These are phyloP conservation scores for Postia placenta DNA, from an alignment of 768 basidiomycete species.

Conservation along the genomic window DNA sequence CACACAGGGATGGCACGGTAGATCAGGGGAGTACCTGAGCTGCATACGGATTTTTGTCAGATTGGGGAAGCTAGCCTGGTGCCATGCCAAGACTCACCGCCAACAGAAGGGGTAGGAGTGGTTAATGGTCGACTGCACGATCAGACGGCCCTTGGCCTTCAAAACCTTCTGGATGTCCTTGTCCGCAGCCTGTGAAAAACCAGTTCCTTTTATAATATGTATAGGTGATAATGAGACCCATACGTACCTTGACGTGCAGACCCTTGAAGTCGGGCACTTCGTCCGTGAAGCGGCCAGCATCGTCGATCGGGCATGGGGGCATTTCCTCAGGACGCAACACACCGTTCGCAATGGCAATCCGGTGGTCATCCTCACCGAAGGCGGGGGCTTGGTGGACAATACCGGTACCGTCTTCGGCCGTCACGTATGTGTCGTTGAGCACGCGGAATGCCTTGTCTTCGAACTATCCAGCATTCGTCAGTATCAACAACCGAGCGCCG, in stretches of 20 bases:
- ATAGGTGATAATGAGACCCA: background rate
- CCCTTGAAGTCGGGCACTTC: constrained; percentile 90
- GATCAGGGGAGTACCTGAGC: constrained; percentile 91
- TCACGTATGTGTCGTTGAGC: constrained; percentile 88
- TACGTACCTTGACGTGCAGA: constrained; percentile 76
- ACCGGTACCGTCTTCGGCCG: constrained; percentile 89
- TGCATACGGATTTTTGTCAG: constrained; percentile 22
- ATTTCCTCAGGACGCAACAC: constrained; percentile 83
- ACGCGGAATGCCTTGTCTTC: constrained; percentile 90
- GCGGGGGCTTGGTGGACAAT: constrained; percentile 99
- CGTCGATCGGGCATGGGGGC: constrained; percentile 95
- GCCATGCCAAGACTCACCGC: constrained; percentile 46
- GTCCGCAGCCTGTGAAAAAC: constrained; percentile 81
- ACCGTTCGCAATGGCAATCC: constrained; percentile 80
- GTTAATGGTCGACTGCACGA: constrained; percentile 79
- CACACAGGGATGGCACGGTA: constrained; percentile 95
- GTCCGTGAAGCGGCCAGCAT: constrained; percentile 78
- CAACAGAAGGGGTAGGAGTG: constrained; percentile 98
- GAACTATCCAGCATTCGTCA: too few species aligned
- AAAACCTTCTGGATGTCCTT: constrained; percentile 88
- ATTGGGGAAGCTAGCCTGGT: background rate
- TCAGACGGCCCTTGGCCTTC: constrained; percentile 80
- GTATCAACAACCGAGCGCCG: too few species aligned
- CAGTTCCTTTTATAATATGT: too few species aligned
- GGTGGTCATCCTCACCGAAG: constrained; percentile 98